These are phyloP conservation scores for Picocystis sp. DNA, from an alignment of 163 green algal species.

Conservation along the genomic window DNA sequence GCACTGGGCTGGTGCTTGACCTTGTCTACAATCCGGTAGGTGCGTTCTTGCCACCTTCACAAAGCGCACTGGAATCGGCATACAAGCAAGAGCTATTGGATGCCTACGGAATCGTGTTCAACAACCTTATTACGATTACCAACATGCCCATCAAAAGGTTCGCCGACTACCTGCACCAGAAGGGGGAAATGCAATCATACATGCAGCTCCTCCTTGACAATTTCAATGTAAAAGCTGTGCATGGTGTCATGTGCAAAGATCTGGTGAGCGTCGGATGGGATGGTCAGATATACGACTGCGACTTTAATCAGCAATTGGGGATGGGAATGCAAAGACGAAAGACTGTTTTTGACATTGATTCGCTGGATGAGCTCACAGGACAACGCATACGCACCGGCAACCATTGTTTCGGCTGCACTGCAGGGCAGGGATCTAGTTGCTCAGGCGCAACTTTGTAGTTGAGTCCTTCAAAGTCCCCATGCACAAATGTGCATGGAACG, in stretches of 20 bases:
- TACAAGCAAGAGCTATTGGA: slow-evolving; percentile 52
- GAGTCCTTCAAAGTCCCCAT: too few species aligned
- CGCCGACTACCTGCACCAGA: slow-evolving; percentile 53
- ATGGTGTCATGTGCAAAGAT: slow-evolving; percentile 31
- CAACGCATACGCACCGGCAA: slow-evolving; percentile 46
- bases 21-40: slow-evolving; percentile 91
- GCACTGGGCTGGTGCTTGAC: slow-evolving; percentile 54
- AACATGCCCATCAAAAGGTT: slow-evolving; percentile 98
- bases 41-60: slow-evolving; percentile 58
- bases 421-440: slow-evolving; percentile 55
- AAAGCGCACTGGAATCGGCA: slow-evolving; percentile 51
- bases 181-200: slow-evolving; percentile 54
- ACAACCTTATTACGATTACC: slow-evolving; percentile 72
- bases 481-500: too few species aligned
- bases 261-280: slow-evolving; percentile 28
- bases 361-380: slow-evolving; percentile 36
- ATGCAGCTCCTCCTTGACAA: slow-evolving; percentile 63
- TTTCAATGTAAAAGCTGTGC: slow-evolving; percentile 70
- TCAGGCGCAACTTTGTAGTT: slow-evolving; percentile 7
- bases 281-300: slow-evolving; percentile 80
- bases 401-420: slow-evolving; percentile 92
- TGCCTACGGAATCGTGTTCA: slow-evolving; percentile 69
- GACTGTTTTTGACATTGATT: slow-evolving; percentile 66
- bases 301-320: slow-evolving; percentile 98
- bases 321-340: slow-evolving; percentile 32